phyloP scores from a whole-genome alignment of 164 flowering plant genomes.

The Kalanchoe fedtschenkoi region DNA sequence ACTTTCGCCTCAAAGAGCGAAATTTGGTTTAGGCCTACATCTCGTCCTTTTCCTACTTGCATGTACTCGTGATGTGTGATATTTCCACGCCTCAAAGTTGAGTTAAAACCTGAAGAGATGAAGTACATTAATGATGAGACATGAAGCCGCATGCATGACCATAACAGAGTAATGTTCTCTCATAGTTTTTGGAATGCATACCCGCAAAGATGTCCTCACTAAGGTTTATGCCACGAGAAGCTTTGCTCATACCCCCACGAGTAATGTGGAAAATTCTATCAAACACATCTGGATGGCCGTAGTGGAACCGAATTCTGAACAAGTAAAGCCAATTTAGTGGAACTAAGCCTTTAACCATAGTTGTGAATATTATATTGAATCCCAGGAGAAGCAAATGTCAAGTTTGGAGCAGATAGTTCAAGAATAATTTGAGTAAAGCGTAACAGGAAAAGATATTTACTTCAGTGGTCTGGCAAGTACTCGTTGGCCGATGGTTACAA shows the following conservation, averaged over 20 bases:
- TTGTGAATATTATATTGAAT: background rate
- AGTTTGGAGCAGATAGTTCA: background rate
- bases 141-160: background rate
- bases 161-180: background rate
- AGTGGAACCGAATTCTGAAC: conserved; percentile 88
- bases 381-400: background rate
- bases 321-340: conserved; percentile 7
- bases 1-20: conserved; percentile 98
- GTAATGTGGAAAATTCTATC: conserved; percentile 95
- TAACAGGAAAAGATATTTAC: conserved; percentile 23
- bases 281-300: conserved; percentile 99
- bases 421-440: background rate
- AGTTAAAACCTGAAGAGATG: conserved; percentile 67
- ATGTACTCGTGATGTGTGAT: conserved; percentile 96
- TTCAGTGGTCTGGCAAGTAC: conserved; percentile 91
- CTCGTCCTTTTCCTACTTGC: conserved; percentile 96
- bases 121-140: background rate
- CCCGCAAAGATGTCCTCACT: conserved; percentile 99
- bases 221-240: conserved; percentile 78
- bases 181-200: conserved; percentile 14
- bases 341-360: background rate
- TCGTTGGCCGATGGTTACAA: conserved; percentile 96
- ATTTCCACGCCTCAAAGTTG: conserved; percentile 86
- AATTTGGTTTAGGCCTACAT: conserved; percentile 98
- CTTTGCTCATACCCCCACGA: conserved; percentile 95